Evolutionary conservation across 1,284 basidiomycete genomes (phyloP).

Genomic region (Trichosporon sp.): DNA sequence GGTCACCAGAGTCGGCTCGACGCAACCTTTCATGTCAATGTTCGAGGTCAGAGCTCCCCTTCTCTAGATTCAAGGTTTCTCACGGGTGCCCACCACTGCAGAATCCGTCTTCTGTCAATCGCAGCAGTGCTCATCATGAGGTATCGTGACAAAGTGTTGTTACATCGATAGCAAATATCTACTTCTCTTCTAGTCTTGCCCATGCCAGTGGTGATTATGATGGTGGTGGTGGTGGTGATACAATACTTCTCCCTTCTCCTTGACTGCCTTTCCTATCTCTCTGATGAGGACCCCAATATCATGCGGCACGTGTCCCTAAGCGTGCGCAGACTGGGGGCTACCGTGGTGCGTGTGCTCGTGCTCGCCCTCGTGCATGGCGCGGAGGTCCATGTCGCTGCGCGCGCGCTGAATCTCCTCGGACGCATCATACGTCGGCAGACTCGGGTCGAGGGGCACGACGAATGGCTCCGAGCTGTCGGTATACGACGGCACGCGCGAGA

Average conservation of each 20-base stretch:
- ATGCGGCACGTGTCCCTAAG: neutral
- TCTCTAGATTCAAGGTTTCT: no score
- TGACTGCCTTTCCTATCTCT: neutral
- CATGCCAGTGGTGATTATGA: neutral
- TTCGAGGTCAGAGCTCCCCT: no score
- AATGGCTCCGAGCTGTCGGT: slow-evolving; percentile 59
- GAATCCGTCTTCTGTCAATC: no score
- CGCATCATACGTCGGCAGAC: slow-evolving; percentile 80
- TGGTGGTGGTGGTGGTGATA: neutral
- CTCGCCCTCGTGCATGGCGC: neutral
- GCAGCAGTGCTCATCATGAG: no score
- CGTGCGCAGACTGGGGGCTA: neutral
- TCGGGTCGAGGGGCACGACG: slow-evolving; percentile 76
- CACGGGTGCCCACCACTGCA: no score
- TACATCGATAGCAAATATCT: neutral
- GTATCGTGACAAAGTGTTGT: neutral
- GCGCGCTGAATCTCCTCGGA: slow-evolving; percentile 40
- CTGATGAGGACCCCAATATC: neutral
- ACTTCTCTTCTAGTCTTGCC: neutral
- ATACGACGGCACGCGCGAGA: slow-evolving; percentile 73
- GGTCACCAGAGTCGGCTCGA: no score
- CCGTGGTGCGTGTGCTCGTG: neutral
- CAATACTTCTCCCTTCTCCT: neutral
- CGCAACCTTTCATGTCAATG: no score
- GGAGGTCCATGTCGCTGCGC: slow-evolving; percentile 23